A percentile compares a stretch with the other conserved stretches of the same genome.
Evolutionary conservation across 2,329 filamentous ascomycete species (phyloP).

Genomic region (Aureobasidium melanogenum): DNA sequence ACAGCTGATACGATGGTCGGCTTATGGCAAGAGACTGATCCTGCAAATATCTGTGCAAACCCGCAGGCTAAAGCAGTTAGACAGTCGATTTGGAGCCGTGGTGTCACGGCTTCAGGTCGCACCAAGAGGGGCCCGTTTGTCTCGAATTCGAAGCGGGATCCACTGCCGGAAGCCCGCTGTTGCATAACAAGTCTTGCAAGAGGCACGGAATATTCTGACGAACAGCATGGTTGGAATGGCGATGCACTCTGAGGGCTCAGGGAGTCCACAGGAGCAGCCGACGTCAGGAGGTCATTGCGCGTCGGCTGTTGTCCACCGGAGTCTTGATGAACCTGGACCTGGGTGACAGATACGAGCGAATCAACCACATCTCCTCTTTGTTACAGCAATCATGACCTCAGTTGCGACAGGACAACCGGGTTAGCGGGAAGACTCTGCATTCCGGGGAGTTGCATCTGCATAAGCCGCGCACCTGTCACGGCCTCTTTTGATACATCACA

Average conservation of each 20-base stretch:
- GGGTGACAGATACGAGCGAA: slow-evolving; percentile 1
- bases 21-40: not conserved
- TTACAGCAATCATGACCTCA: slow-evolving; percentile 2
- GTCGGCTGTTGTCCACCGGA: not conserved
- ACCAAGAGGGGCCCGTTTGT: slow-evolving; percentile 11
- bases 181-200: slow-evolving; percentile 8
- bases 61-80: not conserved
- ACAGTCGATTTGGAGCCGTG: not conserved
- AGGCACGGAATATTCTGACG: slow-evolving; percentile 5
- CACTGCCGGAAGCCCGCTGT: slow-evolving; percentile 8
- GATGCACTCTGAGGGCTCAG: not conserved
- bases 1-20: not conserved
- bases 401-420: slow-evolving; percentile 8
- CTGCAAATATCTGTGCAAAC: slow-evolving; percentile 4
- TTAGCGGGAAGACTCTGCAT: slow-evolving; percentile 2
- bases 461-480: slow-evolving; percentile 9
- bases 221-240: not conserved
- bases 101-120: slow-evolving; percentile 4
- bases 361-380: not conserved
- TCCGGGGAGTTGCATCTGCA: slow-evolving; percentile 11
- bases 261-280: not conserved
- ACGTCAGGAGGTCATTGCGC: slow-evolving; percentile 5
- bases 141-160: slow-evolving; percentile 4
- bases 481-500: slow-evolving; percentile 8
- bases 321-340: not conserved